Evolutionary conservation across 495 filamentous ascomycete species (phyloP), one percentile per base, ranked within the genome.

Genomic region (Hypoxylon fuscum): DNA sequence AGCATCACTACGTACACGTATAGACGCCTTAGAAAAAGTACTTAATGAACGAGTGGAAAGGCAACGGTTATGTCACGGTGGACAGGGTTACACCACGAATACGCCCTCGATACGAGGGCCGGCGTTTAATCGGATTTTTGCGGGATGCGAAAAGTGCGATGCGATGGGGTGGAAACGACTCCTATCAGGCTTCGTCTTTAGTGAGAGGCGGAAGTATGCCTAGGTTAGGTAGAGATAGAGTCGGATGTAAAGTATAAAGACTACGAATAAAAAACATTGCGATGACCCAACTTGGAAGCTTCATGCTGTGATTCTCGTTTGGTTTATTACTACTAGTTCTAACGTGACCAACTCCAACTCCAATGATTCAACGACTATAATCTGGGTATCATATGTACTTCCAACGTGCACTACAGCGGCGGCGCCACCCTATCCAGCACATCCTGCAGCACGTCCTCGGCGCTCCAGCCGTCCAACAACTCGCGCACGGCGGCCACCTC

Each of bases 381-480:
- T 29, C 32, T 17, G 29, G 61, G 66, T 65, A 69, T 66, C 52
- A 57, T 58, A n/a, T n/a, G n/a, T n/a, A 46, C n/a, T 37, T 10
- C n/a, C 5, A 32, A 20, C 3, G n/a, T n/a, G n/a, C n/a, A n/a
- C 74, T 60, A 96, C 42, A 90, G 62, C 11, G 93, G 93, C 40
- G 83, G 85, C 45, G 88, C 89, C 1, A 96, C 84, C 52, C 76
- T 76, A 12, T 76, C 79, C 29, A 96, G 68, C 2, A 97, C 91
- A 53, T 96, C 91, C 47, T 96, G 92, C 35, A 98, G 80, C 2
- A 97, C 88, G 56, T 87, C 85, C 66, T 94, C 91, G 0, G 87
- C 81, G 1, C 83, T 87, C 6, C 95, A 76, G 15, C 86, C 87
- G 14, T 85, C 84, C 18, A 98, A 66, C 53, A 91, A 56, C 25